A percentile compares a stretch with the other conserved stretches of the same genome.
phyloP scores from a whole-genome alignment of 208 protist genomes.

The Trypanosoma mega region DNA sequence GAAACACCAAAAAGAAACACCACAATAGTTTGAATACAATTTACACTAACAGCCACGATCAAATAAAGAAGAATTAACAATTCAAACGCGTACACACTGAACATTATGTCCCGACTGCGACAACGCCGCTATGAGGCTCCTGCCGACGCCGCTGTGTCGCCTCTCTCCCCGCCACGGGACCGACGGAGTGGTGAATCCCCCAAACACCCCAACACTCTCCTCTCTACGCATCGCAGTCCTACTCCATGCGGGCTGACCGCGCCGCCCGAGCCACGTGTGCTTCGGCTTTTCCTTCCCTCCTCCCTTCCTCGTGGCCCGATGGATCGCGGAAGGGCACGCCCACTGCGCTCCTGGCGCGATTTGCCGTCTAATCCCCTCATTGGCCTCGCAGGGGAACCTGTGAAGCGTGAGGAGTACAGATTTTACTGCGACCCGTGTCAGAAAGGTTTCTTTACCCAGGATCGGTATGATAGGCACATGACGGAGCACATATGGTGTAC shows the following conservation, averaged over 20 bases:
- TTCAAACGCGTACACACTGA: too few species aligned
- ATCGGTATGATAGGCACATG: slow-evolving; percentile 61
- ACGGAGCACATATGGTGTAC: slow-evolving; percentile 81
- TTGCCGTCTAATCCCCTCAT: slow-evolving; percentile 26
- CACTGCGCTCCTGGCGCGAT: slow-evolving; percentile 29
- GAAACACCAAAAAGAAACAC: too few species aligned
- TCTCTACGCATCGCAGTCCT: too few species aligned
- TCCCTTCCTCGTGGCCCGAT: background rate
- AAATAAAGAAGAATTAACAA: too few species aligned
- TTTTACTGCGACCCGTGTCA: slow-evolving; percentile 85
- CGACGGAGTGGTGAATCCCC: background rate
- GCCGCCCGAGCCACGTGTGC: too few species aligned
- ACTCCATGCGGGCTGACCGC: too few species aligned
- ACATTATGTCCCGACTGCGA: slow-evolving; percentile 8
- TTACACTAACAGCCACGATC: too few species aligned
- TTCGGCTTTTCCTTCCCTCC: slow-evolving; percentile 16
- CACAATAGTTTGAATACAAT: too few species aligned
- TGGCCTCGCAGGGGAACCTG: slow-evolving; percentile 12
- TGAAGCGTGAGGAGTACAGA: slow-evolving; percentile 26
- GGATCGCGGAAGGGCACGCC: too few species aligned
- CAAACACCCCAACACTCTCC: background rate
- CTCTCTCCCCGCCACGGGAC: too few species aligned
- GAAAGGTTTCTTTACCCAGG: slow-evolving; percentile 56
- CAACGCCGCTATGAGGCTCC: slow-evolving; percentile 17
- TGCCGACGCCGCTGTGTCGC: background rate